These are phyloP conservation scores for Phylloporus arenicola DNA, from an alignment of 768 basidiomycete genomes.

Conservation along the genomic window DNA sequence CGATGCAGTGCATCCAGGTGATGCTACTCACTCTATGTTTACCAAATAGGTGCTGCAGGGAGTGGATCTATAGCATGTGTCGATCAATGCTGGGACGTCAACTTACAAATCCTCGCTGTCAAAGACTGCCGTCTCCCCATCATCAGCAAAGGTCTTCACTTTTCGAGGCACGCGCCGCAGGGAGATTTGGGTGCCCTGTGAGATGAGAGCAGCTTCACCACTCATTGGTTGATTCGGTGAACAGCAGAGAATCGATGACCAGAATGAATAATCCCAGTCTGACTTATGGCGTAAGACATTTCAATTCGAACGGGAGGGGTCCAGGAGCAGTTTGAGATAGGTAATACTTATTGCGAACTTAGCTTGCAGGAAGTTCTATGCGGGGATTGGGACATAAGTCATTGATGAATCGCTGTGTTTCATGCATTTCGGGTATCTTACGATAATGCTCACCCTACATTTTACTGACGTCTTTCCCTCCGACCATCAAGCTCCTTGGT, in stretches of 20 bases:
- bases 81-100: not conserved
- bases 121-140: constrained; percentile 19
- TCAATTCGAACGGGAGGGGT: constrained; percentile 8
- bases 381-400: not conserved
- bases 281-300: constrained; percentile 1
- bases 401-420: not conserved
- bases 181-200: constrained; percentile 20
- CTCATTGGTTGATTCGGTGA: constrained; percentile 11
- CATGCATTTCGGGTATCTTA: not conserved
- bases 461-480: constrained; percentile 26
- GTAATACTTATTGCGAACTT: not conserved
- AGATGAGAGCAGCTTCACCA: constrained; percentile 9
- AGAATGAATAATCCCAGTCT: not conserved
- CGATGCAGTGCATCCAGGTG: not conserved
- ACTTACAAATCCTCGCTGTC: constrained; percentile 34
- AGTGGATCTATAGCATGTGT: not conserved
- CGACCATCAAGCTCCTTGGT: constrained; percentile 55
- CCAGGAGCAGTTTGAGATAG: not conserved
- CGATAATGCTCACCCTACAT: constrained; percentile 6
- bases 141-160: constrained; percentile 14
- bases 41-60: constrained; percentile 38
- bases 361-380: not conserved
- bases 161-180: constrained; percentile 21
- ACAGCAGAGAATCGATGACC: not conserved
- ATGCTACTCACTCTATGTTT: constrained; percentile 27